Base-by-base conservation (phyloP, 495 filamentous ascomycete genomes). In the Hyaloscypha hepaticicola region DNA sequence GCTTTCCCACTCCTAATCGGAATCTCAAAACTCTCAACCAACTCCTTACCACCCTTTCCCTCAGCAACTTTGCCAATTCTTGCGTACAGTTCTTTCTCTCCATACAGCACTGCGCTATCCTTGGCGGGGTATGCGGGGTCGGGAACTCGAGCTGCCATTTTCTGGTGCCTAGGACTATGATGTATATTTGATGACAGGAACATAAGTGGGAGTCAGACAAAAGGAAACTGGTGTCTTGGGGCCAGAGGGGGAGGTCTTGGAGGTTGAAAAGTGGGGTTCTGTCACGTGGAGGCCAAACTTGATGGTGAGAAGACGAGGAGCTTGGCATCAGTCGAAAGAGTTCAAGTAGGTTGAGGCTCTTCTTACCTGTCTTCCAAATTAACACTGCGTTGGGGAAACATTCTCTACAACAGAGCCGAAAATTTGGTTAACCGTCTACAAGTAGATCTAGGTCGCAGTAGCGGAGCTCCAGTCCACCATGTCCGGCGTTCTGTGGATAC, bases 1-100 rank as follows among this genome's bases (percentile, higher is more conserved):
- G 87, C 87, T 51, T 82, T 79, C 4, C 86, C 87, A 1, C 85
- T 87, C 45, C 86, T 70, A 63, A 84, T 83, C 0, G 80, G 80
- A 25, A 85, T 66, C 16, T 75, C 74, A 60, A 84, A 82, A 2
- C 76, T 73, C 14, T 80, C 69, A 28, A 75, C 21, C 7, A 77
- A 59, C 0, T 69, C 53, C 25, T 78, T 78, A 9, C 29, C 33
- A 2, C 70, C 72, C 0, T 76, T 71, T 9, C 68, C 55, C n/a
- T 75, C 71, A 22, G 78, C 77, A 9, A 74, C 62, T 21, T 66
- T 60, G 14, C 59, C 69, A 26, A 76, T 66, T 45, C 55, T 58
- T 0, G 64, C 55, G 66, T 83, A 85, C 9, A 81, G 60, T 12
- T 69, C 65, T 26, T 72, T 73, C 66, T 84, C 75, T 22, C 80